phyloP scores from a whole-genome alignment of 176 grass and related monocot genomes.

The Carex littledalei region DNA sequence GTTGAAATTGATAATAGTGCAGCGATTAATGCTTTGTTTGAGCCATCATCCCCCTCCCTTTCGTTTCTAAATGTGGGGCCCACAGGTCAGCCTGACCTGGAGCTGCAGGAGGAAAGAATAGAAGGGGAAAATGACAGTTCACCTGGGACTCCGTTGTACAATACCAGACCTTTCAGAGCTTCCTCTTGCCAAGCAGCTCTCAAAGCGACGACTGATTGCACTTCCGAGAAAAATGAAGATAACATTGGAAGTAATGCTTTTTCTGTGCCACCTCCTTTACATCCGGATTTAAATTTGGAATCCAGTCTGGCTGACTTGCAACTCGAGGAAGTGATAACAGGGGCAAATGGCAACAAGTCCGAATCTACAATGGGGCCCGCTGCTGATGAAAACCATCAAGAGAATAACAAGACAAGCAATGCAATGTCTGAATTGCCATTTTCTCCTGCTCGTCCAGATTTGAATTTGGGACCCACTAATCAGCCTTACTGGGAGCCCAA shows the following conservation, averaged over 20 bases:
- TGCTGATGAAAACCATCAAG: not conserved
- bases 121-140: not conserved
- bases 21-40: not conserved
- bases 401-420: not conserved
- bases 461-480: slow-evolving; percentile 6
- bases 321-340: not conserved
- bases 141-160: not conserved
- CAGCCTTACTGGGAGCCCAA: not conserved
- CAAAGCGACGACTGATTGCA: not conserved
- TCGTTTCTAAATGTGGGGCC: not conserved
- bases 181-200: not conserved
- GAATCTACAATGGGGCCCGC: not conserved
- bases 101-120: not conserved
- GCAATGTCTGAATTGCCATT: not conserved
- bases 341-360: not conserved
- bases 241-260: not conserved
- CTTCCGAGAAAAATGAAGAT: not conserved
- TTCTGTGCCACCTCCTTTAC: not conserved
- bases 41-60: not conserved
- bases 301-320: not conserved
- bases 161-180: not conserved
- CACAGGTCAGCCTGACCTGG: not conserved
- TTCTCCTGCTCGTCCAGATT: slow-evolving; percentile 5
- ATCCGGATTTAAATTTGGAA: not conserved
- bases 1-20: not conserved